These are phyloP conservation scores for Bremia lactucae DNA, from an alignment of 352 stramenopile species.

Conservation along the genomic window DNA sequence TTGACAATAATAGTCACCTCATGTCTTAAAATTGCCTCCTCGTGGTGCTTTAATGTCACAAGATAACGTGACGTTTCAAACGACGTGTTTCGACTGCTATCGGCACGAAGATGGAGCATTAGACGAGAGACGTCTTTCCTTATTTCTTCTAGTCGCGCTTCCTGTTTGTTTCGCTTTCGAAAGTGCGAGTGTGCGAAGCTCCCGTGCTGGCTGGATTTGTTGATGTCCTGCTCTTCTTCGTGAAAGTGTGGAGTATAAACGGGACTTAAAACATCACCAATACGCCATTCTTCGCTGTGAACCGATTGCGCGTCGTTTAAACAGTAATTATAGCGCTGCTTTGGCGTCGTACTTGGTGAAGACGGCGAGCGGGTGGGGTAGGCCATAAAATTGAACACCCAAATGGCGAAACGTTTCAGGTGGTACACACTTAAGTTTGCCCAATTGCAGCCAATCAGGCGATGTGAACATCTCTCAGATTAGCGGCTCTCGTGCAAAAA, in stretches of 20 bases:
- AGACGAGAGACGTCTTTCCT: conserved; percentile 66
- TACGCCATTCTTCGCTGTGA: conserved; percentile 13
- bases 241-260: conserved; percentile 6
- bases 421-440: neutral
- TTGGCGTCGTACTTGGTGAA: conserved; percentile 20
- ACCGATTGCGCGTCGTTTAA: neutral
- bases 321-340: conserved; percentile 3
- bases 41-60: conserved; percentile 2
- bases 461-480: no score
- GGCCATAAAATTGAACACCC: conserved; percentile 3
- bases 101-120: conserved; percentile 46
- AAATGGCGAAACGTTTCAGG: conserved; percentile 1
- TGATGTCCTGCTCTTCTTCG: conserved; percentile 13
- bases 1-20: no score
- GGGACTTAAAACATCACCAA: conserved; percentile 12
- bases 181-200: conserved; percentile 33
- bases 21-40: no score
- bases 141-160: conserved; percentile 58
- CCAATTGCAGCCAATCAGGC: no score
- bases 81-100: conserved; percentile 25
- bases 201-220: conserved; percentile 1
- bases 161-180: conserved; percentile 42
- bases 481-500: no score
- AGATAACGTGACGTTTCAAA: conserved; percentile 21
- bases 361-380: neutral